Evolutionary conservation across 192 early-diverging fungal species (phyloP), one percentile per base, ranked within the genome.

Genomic region (Mortierella claussenii): DNA sequence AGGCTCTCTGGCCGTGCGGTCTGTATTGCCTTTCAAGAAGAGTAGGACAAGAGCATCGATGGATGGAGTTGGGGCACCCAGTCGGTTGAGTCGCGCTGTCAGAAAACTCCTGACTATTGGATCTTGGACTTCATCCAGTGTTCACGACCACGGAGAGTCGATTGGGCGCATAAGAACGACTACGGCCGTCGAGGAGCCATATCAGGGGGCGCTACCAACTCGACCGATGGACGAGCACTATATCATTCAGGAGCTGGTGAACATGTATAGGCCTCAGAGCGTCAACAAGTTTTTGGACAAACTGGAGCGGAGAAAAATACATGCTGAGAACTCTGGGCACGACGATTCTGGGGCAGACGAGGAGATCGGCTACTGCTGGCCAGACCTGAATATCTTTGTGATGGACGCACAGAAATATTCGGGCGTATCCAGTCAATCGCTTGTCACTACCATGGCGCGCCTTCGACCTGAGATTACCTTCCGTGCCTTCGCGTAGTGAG

Each of bases 391-490:
- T 20, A 5, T 33, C n/a, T 49, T 65, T 12, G 62, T 65, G 5
- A 34, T 65, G 62, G 62, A 65, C 20, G 62, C 62, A 12, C 42
- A 26, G 27, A 65, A 65, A 15, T 65, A 54, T 43, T 55, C 62
- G 18, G 62, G 62, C 1, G 40, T 65, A 5, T 54, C 51, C 3
- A 43, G 27, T 17, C 47, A 44, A 42, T 53, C 62, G 2, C 40
- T 65, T 11, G 51, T 13, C 26, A 37, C 62, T 18, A 55, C 24
- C 27, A 10, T 65, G 8, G 40, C 28, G 10, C 30, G 32, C 5
- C 28, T 54, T 23, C 37, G 62, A 24, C 50, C 62, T 18, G 62
- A 45, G 15, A 45, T 65, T 31, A 24, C 28, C 11, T 65, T 65
- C 40, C 37, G 51, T 4, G 52, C 62, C 7, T 45, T 65, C 34